Evolutionary conservation across 2,329 filamentous ascomycete genomes (phyloP), one percentile per base, ranked within the genome.

Genomic region (Penicillium sp.): DNA sequence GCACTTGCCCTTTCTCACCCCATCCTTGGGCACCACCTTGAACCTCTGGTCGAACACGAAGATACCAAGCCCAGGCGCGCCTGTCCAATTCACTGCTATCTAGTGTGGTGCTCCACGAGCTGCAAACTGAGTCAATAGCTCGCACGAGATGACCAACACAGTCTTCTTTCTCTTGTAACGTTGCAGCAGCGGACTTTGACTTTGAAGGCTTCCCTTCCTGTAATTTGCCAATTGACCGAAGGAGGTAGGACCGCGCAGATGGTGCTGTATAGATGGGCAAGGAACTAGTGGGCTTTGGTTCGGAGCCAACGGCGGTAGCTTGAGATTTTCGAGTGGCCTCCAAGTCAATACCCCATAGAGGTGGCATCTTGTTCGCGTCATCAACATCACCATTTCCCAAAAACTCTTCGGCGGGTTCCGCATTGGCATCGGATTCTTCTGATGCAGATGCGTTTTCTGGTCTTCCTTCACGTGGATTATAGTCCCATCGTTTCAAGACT

Each of bases 41-140:
- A 2, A 95, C 87, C 18, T 89, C 85, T 0, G 90, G 90, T 57
- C 91, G 78, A 18, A 92, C 84, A 21, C 82, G 80, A 1, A 87
- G 77, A 70, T 95, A 95, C 90, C 90, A 95, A 10, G 76, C 76
- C 89, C 90, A 95, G 16, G 89, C 88, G 53, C 85, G 81, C 56
- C 80, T 79, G 66, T 95, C 89, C 47, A 95, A 75, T 63, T 95
- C 89, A 15, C 81, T 77, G 4, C 74, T 73, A 24, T 72, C 78
- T 31, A 95, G 68, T 28, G 83, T 79, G n/a, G 76, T 72, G 1
- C 80, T 79, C 91, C 90, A 95, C 55, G 89, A 93, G 43, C 80
- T 77, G 63, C 85, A 91, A 1, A 95, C 69, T 18, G 90, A 68
- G 56, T 91, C 82, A 51, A 95, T 74, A 0, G 88, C 85, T 3